Conservation (phyloP, 2,329 filamentous ascomycete species). For the Paradendryphiella salina region DNA sequence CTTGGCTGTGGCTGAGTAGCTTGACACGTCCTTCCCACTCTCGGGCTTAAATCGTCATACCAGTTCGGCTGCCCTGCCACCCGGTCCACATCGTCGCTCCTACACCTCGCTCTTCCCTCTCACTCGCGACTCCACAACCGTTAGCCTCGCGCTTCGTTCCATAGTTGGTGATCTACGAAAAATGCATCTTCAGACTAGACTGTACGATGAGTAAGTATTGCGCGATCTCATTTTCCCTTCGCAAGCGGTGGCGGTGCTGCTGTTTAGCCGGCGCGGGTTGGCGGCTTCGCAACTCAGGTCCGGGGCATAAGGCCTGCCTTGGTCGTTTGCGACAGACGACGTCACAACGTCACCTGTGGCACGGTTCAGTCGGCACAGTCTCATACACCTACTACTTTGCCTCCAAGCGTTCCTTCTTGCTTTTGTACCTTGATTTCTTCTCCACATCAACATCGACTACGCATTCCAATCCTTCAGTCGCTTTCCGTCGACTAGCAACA, state of each 20-base stretch:
- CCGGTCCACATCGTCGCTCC: neutral
- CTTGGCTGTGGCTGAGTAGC: conserved; percentile 22
- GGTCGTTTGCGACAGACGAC: conserved; percentile 13
- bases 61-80: neutral
- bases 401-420: neutral
- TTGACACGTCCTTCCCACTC: conserved; percentile 13
- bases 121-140: neutral
- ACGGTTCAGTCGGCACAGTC: conserved; percentile 6
- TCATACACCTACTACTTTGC: neutral
- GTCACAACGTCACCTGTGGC: conserved; percentile 10
- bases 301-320: conserved; percentile 10
- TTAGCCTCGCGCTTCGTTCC: conserved; percentile 6
- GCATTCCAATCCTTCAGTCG: neutral
- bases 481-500: conserved; percentile 3
- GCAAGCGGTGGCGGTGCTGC: conserved; percentile 7
- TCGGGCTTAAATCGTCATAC: conserved; percentile 16
- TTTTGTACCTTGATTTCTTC: neutral
- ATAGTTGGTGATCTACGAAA: neutral
- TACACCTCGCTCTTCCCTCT: conserved; percentile 15
- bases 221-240: neutral
- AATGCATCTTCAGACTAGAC: conserved; percentile 28
- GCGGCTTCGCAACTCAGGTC: conserved; percentile 6
- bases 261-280: neutral
- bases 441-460: neutral
- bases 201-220: conserved; percentile 28